Evolutionary conservation across 495 filamentous ascomycete species (phyloP).

Genomic region (Cercophora samala): DNA sequence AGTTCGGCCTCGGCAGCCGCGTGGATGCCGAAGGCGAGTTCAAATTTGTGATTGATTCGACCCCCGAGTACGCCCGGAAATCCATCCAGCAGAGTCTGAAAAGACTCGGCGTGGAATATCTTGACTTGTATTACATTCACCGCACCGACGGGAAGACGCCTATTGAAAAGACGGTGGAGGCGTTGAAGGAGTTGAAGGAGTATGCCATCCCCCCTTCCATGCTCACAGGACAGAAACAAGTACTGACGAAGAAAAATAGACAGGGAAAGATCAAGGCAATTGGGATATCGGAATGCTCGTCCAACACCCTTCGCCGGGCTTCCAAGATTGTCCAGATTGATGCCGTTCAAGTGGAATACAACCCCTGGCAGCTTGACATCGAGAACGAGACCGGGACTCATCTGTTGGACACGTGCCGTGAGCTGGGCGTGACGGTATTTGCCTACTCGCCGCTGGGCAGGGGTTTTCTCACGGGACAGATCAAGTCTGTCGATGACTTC

Average conservation of each 20-base stretch:
- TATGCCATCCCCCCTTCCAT: slow-evolving; percentile 5
- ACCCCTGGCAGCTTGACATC: slow-evolving; percentile 61
- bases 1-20: slow-evolving; percentile 50
- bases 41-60: slow-evolving; percentile 44
- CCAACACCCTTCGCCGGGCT: slow-evolving; percentile 69
- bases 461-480: slow-evolving; percentile 60
- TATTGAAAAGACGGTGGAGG: slow-evolving; percentile 46
- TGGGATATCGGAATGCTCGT: slow-evolving; percentile 67
- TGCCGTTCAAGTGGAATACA: slow-evolving; percentile 77
- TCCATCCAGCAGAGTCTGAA: slow-evolving; percentile 59
- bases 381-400: slow-evolving; percentile 55
- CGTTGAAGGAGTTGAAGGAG: slow-evolving; percentile 23
- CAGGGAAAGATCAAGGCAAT: slow-evolving; percentile 75
- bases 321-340: slow-evolving; percentile 64
- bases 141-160: slow-evolving; percentile 57
- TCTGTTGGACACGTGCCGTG: slow-evolving; percentile 60
- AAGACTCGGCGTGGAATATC: slow-evolving; percentile 58
- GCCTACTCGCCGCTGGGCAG: slow-evolving; percentile 53
- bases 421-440: slow-evolving; percentile 68
- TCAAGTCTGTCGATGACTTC: slow-evolving; percentile 62
- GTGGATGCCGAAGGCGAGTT: slow-evolving; percentile 43
- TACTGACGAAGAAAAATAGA: slow-evolving; percentile 45
- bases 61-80: slow-evolving; percentile 63
- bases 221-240: neutral
- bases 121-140: slow-evolving; percentile 80